Percentiles rank a stretch among this genome's conserved stretches.
Conservation (phyloP, 1,139 yeast genomes). For the Taphrina flavorubra region DNA sequence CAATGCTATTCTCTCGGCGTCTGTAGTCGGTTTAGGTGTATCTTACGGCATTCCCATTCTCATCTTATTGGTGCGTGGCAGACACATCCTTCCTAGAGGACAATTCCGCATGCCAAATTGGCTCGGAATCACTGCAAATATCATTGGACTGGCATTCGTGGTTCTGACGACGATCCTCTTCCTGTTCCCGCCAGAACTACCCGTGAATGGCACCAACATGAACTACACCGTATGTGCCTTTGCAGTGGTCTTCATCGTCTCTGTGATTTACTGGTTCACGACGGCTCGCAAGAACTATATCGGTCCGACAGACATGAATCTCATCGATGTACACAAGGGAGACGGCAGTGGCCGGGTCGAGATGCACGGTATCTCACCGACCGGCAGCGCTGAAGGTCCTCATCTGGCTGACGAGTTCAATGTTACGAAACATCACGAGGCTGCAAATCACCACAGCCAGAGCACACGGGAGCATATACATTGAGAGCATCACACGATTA, state of each 20-base stretch:
- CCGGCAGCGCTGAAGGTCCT: slow-evolving; percentile 5
- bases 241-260: slow-evolving; percentile 48
- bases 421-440: slow-evolving; percentile 10
- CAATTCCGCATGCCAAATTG: slow-evolving; percentile 66
- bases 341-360: slow-evolving; percentile 15
- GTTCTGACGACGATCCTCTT: slow-evolving; percentile 65
- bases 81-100: slow-evolving; percentile 67
- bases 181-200: slow-evolving; percentile 76
- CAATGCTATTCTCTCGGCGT: slow-evolving; percentile 83
- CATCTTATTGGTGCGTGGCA: slow-evolving; percentile 64
- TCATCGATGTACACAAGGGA: slow-evolving; percentile 17
- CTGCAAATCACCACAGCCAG: not conserved
- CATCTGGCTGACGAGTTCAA: slow-evolving; percentile 23
- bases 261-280: slow-evolving; percentile 47
- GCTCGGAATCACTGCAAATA: slow-evolving; percentile 65
- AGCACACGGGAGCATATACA: not conserved
- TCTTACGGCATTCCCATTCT: slow-evolving; percentile 80
- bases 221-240: slow-evolving; percentile 70
- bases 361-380: slow-evolving; percentile 25
- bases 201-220: slow-evolving; percentile 67
- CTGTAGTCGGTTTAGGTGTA: slow-evolving; percentile 74
- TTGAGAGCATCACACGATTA: not conserved
- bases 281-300: slow-evolving; percentile 47
- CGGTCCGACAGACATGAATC: slow-evolving; percentile 26
- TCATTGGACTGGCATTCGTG: slow-evolving; percentile 67